phyloP scores from a whole-genome alignment of 1,284 basidiomycete species.

The Phellopilus nigrolimitatus region DNA sequence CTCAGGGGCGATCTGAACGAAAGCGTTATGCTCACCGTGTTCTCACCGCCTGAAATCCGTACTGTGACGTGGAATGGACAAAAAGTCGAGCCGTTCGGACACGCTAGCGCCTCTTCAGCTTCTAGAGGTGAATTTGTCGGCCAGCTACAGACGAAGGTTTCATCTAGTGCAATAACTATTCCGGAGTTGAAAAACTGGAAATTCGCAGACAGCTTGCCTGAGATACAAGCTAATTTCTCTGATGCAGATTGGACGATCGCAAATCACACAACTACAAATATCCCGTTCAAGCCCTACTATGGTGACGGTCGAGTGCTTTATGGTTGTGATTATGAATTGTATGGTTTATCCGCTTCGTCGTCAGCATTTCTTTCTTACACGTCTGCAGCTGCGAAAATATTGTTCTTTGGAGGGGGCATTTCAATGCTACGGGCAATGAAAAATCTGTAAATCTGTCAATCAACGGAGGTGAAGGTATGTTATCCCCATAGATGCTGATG shows the following conservation, averaged over 20 bases:
- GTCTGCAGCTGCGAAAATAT: slow-evolving; percentile 64
- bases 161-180: slow-evolving; percentile 16
- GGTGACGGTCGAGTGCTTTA: slow-evolving; percentile 72
- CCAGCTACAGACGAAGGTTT: slow-evolving; percentile 1
- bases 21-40: slow-evolving; percentile 41
- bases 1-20: slow-evolving; percentile 46
- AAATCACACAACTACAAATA: slow-evolving; percentile 65
- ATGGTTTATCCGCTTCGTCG: slow-evolving; percentile 28
- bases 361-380: background rate
- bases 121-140: slow-evolving; percentile 4
- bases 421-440: slow-evolving; percentile 52
- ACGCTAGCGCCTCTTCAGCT: background rate
- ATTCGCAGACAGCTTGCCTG: slow-evolving; percentile 68
- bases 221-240: slow-evolving; percentile 49
- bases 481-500: too few species aligned
- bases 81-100: slow-evolving; percentile 31
- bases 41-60: slow-evolving; percentile 46
- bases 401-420: slow-evolving; percentile 79
- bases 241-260: slow-evolving; percentile 63
- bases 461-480: too few species aligned
- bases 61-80: slow-evolving; percentile 69
- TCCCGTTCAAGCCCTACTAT: slow-evolving; percentile 60
- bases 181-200: slow-evolving; percentile 57
- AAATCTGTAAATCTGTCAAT: slow-evolving; percentile 66
- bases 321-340: slow-evolving; percentile 82